Base-by-base conservation (phyloP, 352 stramenopile species). In the Phytophthora citricola region DNA sequence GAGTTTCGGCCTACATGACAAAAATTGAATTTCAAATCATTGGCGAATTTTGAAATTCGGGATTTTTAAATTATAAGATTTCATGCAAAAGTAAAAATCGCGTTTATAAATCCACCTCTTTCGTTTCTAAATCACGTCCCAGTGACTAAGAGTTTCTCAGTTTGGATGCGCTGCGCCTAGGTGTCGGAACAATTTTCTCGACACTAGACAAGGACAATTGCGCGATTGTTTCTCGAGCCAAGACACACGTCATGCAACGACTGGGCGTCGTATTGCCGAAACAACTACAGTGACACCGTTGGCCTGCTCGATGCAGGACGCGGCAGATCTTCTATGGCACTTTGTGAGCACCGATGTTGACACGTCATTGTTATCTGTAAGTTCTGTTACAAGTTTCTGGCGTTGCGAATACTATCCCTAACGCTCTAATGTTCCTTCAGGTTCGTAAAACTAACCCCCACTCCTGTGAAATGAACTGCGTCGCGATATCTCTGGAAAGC, bases 401-500 rank as follows among this genome's bases (percentile, higher is more conserved):
- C 5, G 6, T 9, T 32, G 20, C 24, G 12, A 14, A 5, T 36
- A 22, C 12, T 58, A n/a, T 36, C 9, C 14, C 31, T 36, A 36
- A 36, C 10, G 10, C 3, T 14, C 31, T 36, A 14, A 12, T 8
- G 5, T 5, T 17, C 15, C 22, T 12, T 5, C 24, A 58, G 58
- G 38, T 65, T 29, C 41, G 20, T 14, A 58, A 58, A 48, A 26
- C 8, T 9, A 52, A 58, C 31, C 36, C 27, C 2, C 52, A 71
- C 27, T 48, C 51, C 11, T 38, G 32, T 15, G 63, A 71, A 11
- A 71, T 66, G 63, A 71, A 60, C 32, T 62, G 53, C 27, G 15
- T 71, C 22, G 59, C 32, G 22, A 58, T 17, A 26, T 51, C 44
- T 54, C 49, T 43, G 7, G 56, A 71, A 15, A 51, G 17, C 7